Evolutionary conservation across 306 rosid genomes (phyloP).

Genomic region (Inga oerstediana): DNA sequence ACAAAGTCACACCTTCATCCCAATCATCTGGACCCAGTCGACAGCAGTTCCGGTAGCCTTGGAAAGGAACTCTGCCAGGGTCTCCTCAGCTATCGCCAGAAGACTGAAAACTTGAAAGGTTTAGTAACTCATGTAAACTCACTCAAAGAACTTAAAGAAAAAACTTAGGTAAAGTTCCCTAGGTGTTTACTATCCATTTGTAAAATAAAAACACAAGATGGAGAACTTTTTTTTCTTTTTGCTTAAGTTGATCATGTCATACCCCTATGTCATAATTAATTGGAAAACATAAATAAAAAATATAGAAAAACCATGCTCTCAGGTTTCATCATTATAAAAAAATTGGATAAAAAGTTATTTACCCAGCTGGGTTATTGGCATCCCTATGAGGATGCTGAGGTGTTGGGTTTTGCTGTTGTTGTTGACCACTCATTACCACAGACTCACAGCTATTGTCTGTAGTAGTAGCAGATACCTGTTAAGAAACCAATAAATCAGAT

Average conservation of each 20-base stretch:
- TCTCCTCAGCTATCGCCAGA: conserved; percentile 96
- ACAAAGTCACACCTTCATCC: conserved; percentile 81
- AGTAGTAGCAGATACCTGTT: conserved; percentile 80
- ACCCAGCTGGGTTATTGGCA: conserved; percentile 99
- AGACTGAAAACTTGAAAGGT: conserved; percentile 49
- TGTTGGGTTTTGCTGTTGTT: conserved; percentile 96
- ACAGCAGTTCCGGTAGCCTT: conserved; percentile 99
- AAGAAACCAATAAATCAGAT: conserved; percentile 8
- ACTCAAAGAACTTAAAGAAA: background rate
- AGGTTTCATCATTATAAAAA: background rate
- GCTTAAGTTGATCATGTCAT: background rate
- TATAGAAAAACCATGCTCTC: background rate
- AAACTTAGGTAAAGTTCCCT: background rate
- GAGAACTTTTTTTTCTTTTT: background rate
- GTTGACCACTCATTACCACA: conserved; percentile 99
- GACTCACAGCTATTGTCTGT: conserved; percentile 99
- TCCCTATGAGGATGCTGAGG: conserved; percentile 93
- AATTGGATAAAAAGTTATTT: background rate
- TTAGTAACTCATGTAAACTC: background rate
- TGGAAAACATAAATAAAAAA: background rate
- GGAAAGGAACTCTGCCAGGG: conserved; percentile 99
- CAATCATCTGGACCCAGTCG: conserved; percentile 99
- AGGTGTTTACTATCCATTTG: background rate
- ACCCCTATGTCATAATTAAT: background rate
- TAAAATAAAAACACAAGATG: background rate